These are phyloP conservation scores for Aspergillus felis DNA, from an alignment of 2,329 filamentous ascomycete species.

Conservation along the genomic window DNA sequence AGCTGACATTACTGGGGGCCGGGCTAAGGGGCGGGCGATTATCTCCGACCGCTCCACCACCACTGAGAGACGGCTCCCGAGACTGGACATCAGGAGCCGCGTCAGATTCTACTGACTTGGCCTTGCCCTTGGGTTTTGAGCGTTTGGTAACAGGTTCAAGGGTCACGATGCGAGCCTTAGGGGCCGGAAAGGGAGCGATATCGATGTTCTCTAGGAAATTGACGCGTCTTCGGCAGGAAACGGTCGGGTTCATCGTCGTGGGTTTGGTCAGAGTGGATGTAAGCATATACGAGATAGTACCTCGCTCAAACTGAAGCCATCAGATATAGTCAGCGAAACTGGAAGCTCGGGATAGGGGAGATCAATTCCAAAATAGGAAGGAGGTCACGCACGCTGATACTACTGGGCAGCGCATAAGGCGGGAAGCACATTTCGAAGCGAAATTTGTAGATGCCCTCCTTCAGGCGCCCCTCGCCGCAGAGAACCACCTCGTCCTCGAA, in stretches of 20 bases:
- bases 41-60: constrained; percentile 26
- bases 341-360: neutral
- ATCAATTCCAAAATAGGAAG: neutral
- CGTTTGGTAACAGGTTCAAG: constrained; percentile 79
- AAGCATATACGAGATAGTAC: constrained; percentile 86
- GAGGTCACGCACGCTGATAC: constrained; percentile 73
- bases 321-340: constrained; percentile 4
- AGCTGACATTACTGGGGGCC: constrained; percentile 64
- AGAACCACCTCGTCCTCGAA: constrained; percentile 64
- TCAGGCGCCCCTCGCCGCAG: constrained; percentile 61
- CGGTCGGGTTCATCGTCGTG: constrained; percentile 75
- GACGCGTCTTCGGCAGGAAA: constrained; percentile 76
- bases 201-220: constrained; percentile 79
- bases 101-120: constrained; percentile 44
- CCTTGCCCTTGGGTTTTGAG: constrained; percentile 54
- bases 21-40: constrained; percentile 44
- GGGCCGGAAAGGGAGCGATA: constrained; percentile 68
- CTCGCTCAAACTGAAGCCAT: constrained; percentile 75
- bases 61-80: constrained; percentile 43
- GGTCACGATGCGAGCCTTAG: constrained; percentile 77
- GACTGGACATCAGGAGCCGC: constrained; percentile 44
- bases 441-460: constrained; percentile 63
- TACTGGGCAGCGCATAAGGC: constrained; percentile 64
- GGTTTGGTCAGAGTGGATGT: constrained; percentile 86
- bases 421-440: constrained; percentile 62